Evolutionary conservation across 495 filamentous ascomycete species (phyloP).

Genomic region (Diplogelasinospora grovesii): DNA sequence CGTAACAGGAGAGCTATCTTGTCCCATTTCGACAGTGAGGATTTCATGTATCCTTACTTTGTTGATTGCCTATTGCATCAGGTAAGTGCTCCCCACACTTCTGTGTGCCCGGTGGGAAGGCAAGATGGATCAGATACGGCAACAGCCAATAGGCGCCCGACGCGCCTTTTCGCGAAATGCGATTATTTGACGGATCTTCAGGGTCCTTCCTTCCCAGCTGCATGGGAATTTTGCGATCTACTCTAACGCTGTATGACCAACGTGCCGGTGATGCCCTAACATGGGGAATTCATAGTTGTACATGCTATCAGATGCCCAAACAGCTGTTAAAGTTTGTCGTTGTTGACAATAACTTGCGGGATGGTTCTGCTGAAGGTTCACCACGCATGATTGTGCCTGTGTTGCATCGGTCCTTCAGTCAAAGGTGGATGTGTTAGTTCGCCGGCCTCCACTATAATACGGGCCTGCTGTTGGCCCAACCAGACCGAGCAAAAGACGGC

Average conservation of each 20-base stretch:
- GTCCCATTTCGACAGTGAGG: not conserved
- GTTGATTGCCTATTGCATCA: no score
- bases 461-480: no score
- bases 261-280: not conserved
- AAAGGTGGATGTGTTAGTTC: no score
- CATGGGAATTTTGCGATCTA: no score
- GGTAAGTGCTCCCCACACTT: no score
- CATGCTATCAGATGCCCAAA: not conserved
- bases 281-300: not conserved
- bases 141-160: no score
- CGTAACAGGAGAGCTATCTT: no score
- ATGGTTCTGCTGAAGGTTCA: not conserved
- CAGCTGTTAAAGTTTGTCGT: not conserved
- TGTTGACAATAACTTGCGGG: not conserved
- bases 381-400: constrained; percentile 1
- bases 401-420: no score
- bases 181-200: constrained; percentile 21
- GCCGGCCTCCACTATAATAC: not conserved
- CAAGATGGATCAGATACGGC: no score
- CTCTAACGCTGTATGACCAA: not conserved
- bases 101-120: no score
- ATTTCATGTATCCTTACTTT: no score
- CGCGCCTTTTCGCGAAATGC: no score
- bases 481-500: not conserved
- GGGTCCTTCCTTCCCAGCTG: constrained; percentile 9